phyloP scores from a whole-genome alignment of 768 basidiomycete genomes.

The Tricholoma bakamatsutake region DNA sequence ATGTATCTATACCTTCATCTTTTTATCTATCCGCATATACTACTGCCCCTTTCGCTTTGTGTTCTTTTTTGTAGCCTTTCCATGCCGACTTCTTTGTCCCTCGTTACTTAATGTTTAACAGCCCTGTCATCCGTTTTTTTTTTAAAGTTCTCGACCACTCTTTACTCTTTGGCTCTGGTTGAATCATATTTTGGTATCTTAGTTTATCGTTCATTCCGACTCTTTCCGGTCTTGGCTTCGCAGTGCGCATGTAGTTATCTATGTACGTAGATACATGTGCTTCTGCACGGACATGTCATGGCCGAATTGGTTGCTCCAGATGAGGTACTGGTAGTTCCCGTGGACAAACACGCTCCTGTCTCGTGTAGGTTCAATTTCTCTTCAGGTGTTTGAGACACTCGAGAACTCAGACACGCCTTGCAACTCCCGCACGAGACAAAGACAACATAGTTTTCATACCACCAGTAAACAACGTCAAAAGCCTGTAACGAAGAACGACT shows the following conservation, averaged over 20 bases:
- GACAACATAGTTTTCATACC: slow-evolving; percentile 13
- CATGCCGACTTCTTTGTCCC: not conserved
- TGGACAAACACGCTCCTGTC: slow-evolving; percentile 4
- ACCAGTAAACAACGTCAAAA: slow-evolving; percentile 19
- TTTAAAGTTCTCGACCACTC: not conserved
- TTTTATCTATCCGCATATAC: not conserved
- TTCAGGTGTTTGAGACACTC: slow-evolving; percentile 13
- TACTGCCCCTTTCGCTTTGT: not conserved
- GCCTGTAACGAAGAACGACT: slow-evolving; percentile 8
- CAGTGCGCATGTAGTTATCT: not conserved
- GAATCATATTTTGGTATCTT: not conserved
- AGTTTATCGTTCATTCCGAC: not conserved
- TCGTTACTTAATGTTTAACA: not conserved
- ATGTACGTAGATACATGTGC: not conserved
- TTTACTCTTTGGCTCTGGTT: not conserved
- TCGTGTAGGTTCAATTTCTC: slow-evolving; percentile 2
- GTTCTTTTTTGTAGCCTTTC: not conserved
- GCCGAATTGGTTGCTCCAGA: not conserved
- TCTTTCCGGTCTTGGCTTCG: not conserved
- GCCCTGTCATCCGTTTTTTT: not conserved
- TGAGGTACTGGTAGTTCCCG: too few relatives aligned
- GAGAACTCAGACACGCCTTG: slow-evolving; percentile 21
- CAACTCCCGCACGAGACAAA: slow-evolving; percentile 13
- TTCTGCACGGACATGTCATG: not conserved
- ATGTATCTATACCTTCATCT: not conserved